A percentile compares a stretch with the other conserved stretches of the same genome.
These are phyloP conservation scores for Lentinus polychrous DNA, from an alignment of 1,284 basidiomycete genomes.

Conservation along the genomic window DNA sequence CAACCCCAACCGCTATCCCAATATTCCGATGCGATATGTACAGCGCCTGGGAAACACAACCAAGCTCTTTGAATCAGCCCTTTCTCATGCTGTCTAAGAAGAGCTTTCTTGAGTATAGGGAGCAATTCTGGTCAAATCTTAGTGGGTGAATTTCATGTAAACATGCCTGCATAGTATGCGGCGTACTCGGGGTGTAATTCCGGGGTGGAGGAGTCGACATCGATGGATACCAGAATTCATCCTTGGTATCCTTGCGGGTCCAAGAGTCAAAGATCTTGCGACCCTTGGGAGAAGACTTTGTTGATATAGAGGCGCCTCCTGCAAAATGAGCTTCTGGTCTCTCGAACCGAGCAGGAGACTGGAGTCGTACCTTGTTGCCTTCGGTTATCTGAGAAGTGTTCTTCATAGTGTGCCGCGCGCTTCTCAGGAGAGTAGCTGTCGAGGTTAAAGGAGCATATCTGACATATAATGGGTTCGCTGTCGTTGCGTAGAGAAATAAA, in stretches of 20 bases:
- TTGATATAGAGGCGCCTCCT: no score
- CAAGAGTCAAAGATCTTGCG: no score
- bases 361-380: conserved; percentile 12
- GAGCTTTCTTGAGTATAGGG: conserved; percentile 49
- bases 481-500: not conserved
- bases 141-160: not conserved
- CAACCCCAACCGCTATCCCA: conserved; percentile 73
- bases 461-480: conserved; percentile 31
- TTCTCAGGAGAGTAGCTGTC: conserved; percentile 25
- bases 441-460: conserved; percentile 41
- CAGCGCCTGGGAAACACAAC: conserved; percentile 54
- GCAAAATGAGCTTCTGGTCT: not conserved
- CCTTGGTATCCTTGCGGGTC: conserved; percentile 24
- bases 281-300: no score
- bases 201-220: conserved; percentile 43
- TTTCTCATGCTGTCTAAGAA: conserved; percentile 45
- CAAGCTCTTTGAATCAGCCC: conserved; percentile 53
- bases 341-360: not conserved
- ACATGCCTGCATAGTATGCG: no score
- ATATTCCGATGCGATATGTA: conserved; percentile 50
- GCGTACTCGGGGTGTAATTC: conserved; percentile 67
- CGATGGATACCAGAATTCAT: conserved; percentile 60
- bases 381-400: conserved; percentile 29
- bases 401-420: conserved; percentile 43
- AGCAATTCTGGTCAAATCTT: conserved; percentile 49